phyloP scores from a whole-genome alignment of 176 grass and related monocot species.

The Oryza punctata region DNA sequence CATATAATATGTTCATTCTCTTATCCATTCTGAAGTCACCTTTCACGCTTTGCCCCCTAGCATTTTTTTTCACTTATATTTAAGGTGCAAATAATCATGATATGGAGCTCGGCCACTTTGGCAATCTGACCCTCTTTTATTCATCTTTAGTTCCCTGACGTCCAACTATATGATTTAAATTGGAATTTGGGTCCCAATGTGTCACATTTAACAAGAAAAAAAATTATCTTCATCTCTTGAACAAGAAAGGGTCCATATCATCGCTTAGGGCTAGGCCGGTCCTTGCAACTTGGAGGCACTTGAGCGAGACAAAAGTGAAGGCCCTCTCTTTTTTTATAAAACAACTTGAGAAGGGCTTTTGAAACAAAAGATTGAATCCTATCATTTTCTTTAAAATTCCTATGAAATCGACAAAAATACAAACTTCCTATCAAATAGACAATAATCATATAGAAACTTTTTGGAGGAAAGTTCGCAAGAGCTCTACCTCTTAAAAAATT shows the following conservation, averaged over 20 bases:
- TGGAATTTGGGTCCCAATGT: not conserved
- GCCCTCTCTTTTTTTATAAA: too few species aligned
- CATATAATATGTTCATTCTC: not conserved
- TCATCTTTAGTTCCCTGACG: not conserved
- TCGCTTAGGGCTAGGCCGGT: not conserved
- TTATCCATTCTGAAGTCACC: slow-evolving; percentile 21
- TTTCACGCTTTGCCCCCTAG: not conserved
- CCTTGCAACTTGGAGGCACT: too few species aligned
- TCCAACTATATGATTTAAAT: not conserved
- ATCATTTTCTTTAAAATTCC: too few species aligned
- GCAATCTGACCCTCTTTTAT: slow-evolving; percentile 2
- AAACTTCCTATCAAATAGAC: too few species aligned
- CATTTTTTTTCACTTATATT: slow-evolving; percentile 5
- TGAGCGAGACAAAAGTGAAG: too few species aligned
- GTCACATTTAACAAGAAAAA: not conserved
- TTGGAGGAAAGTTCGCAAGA: too few species aligned
- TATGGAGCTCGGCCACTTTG: not conserved
- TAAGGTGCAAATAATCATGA: not conserved
- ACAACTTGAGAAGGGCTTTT: too few species aligned
- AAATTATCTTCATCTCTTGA: not conserved
- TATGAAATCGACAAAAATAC: too few species aligned
- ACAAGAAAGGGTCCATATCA: not conserved
- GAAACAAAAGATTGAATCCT: too few species aligned
- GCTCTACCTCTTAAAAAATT: too few species aligned
- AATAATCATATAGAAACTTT: too few species aligned